Conservation (phyloP, 148 eudicot species). For the Cornus florida region DNA sequence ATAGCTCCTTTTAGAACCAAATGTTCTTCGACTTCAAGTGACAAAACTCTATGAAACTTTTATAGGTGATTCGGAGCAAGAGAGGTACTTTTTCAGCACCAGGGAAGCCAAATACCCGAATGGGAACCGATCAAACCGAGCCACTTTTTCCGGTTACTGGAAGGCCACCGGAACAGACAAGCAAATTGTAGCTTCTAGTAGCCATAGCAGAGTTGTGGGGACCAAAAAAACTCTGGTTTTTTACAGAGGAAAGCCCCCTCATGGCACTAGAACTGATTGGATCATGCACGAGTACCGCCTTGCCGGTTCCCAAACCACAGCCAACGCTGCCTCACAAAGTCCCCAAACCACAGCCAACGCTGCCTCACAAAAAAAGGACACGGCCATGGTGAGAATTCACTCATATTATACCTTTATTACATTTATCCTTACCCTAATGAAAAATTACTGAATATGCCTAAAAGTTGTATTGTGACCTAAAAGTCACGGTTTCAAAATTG, state of each 20-base stretch:
- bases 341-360: slow-evolving; percentile 1
- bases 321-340: background rate
- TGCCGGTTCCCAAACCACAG: slow-evolving; percentile 8
- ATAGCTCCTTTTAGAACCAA: background rate
- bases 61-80: slow-evolving; percentile 23
- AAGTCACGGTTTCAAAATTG: too few species aligned
- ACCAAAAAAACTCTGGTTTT: slow-evolving; percentile 94
- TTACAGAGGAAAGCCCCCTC: slow-evolving; percentile 86
- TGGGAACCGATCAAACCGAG: slow-evolving; percentile 5
- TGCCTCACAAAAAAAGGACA: background rate
- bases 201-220: slow-evolving; percentile 48
- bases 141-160: slow-evolving; percentile 28
- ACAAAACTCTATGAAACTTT: background rate
- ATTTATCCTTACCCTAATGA: too few species aligned
- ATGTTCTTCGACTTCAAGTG: too few species aligned
- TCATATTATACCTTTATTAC: background rate
- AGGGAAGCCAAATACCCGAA: slow-evolving; percentile 16
- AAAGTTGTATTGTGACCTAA: too few species aligned
- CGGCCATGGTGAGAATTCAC: slow-evolving; percentile 31
- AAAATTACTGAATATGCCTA: too few species aligned
- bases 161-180: slow-evolving; percentile 37
- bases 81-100: slow-evolving; percentile 28
- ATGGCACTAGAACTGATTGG: slow-evolving; percentile 87
- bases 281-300: slow-evolving; percentile 95
- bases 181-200: slow-evolving; percentile 37